Conservation (phyloP, 2,329 filamentous ascomycete species). For the Acrocalymma vagum region DNA sequence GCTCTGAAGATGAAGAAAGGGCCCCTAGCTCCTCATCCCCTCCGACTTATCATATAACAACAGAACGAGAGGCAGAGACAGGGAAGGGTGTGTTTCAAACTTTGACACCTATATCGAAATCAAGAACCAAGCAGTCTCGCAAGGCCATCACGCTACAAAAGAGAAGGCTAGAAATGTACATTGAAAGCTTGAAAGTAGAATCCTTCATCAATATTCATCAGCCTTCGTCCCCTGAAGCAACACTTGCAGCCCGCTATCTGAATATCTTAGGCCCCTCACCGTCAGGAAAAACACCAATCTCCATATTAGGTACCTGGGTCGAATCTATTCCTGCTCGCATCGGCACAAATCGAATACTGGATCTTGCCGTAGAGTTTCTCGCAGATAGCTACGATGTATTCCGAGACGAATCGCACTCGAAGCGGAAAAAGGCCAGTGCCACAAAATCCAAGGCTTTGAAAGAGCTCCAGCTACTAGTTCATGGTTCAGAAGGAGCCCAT, state of each 20-base stretch:
- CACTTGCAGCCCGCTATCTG: conserved; percentile 30
- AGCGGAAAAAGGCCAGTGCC: conserved; percentile 20
- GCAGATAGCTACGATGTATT: conserved; percentile 30
- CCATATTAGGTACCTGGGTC: conserved; percentile 37
- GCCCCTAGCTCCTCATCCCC: conserved; percentile 10
- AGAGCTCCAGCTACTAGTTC: conserved; percentile 29
- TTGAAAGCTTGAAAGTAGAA: conserved; percentile 19
- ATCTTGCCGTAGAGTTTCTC: conserved; percentile 37
- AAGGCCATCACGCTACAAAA: conserved; percentile 21
- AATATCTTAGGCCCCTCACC: conserved; percentile 28
- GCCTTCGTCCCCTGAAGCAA: conserved; percentile 25
- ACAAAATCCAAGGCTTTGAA: conserved; percentile 36
- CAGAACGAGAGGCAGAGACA: conserved; percentile 24
- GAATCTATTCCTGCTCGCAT: conserved; percentile 37
- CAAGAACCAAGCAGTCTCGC: conserved; percentile 16
- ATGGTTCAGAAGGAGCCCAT: conserved; percentile 14
- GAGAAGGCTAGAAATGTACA: conserved; percentile 22
- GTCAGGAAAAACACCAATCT: conserved; percentile 23
- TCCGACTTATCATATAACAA: conserved; percentile 24
- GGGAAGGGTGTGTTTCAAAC: conserved; percentile 39
- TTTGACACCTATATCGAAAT: conserved; percentile 21
- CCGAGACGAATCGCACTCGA: conserved; percentile 28
- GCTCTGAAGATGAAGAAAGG: background rate
- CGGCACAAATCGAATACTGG: conserved; percentile 31
- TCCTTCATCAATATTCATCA: conserved; percentile 8